A percentile compares a stretch with the other conserved stretches of the same genome.
These are phyloP conservation scores for Maudiozyma bulderi DNA, from an alignment of 805 yeast species.

Conservation along the genomic window DNA sequence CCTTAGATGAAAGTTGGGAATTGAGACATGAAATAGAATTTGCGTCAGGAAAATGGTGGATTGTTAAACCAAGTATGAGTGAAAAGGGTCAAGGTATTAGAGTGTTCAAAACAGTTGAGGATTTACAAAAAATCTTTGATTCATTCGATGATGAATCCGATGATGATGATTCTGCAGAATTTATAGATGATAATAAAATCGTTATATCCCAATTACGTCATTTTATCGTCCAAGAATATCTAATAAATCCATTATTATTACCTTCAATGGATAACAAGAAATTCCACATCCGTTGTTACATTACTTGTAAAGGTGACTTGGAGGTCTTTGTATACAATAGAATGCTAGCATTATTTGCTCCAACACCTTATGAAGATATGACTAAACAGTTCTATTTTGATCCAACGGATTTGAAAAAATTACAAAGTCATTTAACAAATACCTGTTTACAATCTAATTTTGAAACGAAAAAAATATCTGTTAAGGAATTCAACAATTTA, in stretches of 20 bases:
- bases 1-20: conserved; percentile 87
- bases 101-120: conserved; percentile 65
- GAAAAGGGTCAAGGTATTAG: conserved; percentile 96
- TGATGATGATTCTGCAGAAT: conserved; percentile 25
- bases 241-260: conserved; percentile 57
- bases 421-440: conserved; percentile 81
- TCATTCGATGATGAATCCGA: conserved; percentile 70
- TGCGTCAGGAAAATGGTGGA: conserved; percentile 50
- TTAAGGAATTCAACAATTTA: conserved; percentile 56
- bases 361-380: conserved; percentile 32
- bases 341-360: conserved; percentile 77
- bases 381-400: conserved; percentile 26
- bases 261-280: conserved; percentile 54
- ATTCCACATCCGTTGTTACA: conserved; percentile 84
- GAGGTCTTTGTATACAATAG: conserved; percentile 70
- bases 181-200: conserved; percentile 45
- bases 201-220: conserved; percentile 78
- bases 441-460: conserved; percentile 73
- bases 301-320: conserved; percentile 63
- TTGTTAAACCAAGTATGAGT: conserved; percentile 92
- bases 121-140: conserved; percentile 75
- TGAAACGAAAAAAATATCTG: conserved; percentile 34
- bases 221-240: conserved; percentile 80
- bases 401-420: conserved; percentile 31
- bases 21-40: conserved; percentile 63